A percentile compares a stretch with the other conserved stretches of the same genome.
Conservation (phyloP, 2,329 filamentous ascomycete species). For the Exophiala xenobiotica region DNA sequence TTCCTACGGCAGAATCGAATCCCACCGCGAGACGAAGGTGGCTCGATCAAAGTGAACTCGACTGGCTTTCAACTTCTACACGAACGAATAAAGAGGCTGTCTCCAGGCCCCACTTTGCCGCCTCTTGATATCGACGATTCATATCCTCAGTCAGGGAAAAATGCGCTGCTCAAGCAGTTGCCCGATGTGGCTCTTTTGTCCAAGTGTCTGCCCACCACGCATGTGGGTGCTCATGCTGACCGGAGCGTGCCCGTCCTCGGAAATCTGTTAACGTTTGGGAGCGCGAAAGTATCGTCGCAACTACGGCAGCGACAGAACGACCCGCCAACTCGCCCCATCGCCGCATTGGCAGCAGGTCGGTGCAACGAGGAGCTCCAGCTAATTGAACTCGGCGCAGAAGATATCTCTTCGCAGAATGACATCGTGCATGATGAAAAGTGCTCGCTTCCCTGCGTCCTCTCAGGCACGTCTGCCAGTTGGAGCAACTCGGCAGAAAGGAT, state of each 20-base stretch:
- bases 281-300: conserved; percentile 5
- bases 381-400: conserved; percentile 2
- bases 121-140: neutral
- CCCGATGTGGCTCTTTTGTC: conserved; percentile 12
- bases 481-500: conserved; percentile 11
- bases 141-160: neutral
- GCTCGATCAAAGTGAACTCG: neutral
- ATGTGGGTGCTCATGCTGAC: neutral
- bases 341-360: conserved; percentile 9
- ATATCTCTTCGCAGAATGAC: conserved; percentile 2
- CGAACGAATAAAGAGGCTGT: neutral
- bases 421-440: neutral
- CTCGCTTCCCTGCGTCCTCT: conserved; percentile 2
- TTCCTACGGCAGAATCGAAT: conserved; percentile 19
- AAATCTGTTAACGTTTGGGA: conserved; percentile 13
- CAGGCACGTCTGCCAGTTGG: conserved; percentile 1
- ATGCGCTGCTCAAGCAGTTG: conserved; percentile 14
- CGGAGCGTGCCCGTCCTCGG: neutral
- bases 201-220: neutral
- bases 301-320: neutral
- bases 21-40: neutral
- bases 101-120: neutral
- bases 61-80: conserved; percentile 9
- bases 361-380: conserved; percentile 10
- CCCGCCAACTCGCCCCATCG: conserved; percentile 1